Base-by-base conservation (phyloP, 768 basidiomycete species). In the Trametes cingulata region DNA sequence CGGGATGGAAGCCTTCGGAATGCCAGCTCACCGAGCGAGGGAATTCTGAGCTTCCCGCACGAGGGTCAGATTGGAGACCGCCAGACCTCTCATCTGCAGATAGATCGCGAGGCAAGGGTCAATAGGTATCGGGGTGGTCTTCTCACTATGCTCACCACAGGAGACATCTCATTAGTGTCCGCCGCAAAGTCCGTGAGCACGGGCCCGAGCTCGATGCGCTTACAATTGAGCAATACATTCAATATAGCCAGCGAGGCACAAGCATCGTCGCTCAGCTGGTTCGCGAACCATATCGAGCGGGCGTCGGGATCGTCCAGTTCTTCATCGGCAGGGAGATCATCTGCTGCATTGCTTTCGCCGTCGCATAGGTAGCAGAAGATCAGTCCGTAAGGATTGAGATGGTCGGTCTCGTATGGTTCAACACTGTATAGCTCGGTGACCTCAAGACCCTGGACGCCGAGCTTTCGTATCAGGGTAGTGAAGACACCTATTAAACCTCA, bases 231-330 rank as follows among this genome's bases (percentile, higher is more conserved):
- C 8, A 83, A 65, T 17, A 86, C 80, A 63, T 86, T 87, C 6
- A 87, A 72, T 10, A 87, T 76, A 0, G 85, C 85, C 64, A 80
- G 82, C 0, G 85, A 83, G 8, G 84, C 85, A 67, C 86, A 87
- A 4, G 85, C 84, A 65, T 87, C 85, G 64, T 83, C 80, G 70
- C 80, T 84, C 24, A 88, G 77, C 69, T 88, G 86, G 69, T 87
- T 85, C 10, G 85, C 85, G 63, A 86, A 88, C 85, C 85, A 88
- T 9, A 87, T 79, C 25, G 71, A 75, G 58, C 82, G 80, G 2
- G 84, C 80, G 10, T 81, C 79, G 2, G 84, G 79, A 67, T 85
- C 82, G 27, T 79, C 62, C 25, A 67, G 58, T 5, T 66, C 63
- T 5, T 56, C 43, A n/a, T 58, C 50, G 0, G 27, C 14, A 2